Base-by-base conservation (phyloP, 352 stramenopile genomes). In the Globisporangium alternatum region DNA sequence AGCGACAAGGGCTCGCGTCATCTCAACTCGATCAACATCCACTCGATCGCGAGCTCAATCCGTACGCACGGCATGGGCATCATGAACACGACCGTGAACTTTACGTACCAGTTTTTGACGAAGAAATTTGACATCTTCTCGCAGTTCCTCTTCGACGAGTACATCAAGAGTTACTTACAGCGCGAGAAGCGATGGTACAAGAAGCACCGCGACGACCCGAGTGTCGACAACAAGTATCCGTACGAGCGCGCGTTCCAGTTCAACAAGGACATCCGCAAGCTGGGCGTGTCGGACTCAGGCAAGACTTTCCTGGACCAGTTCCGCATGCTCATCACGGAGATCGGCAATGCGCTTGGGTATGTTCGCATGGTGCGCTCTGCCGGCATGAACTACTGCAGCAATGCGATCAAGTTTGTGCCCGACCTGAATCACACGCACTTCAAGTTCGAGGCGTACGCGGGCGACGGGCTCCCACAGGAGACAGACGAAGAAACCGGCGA, bases 31-130 rank as follows among this genome's bases (percentile, higher is more conserved):
- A 95, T 98, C 48, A 97, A 93, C 67, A 96, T 98, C 48, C 86
- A 97, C 62, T 95, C 78, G 53, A 93, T 98, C 58, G 77, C 87
- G 17, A 91, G 83, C 56, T 97, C 88, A 5, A 91, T 98, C 48
- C 84, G 88, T 22, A 97, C 96, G n/a, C 96, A 98, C 65, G 96
- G 96, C 60, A 95, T 98, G 78, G 96, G 96, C 39, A 97, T 98
- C 67, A 86, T 98, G 71, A 98, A 97, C 72, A 98, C 91, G 13
- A 96, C 93, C 2, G 93, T 98, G 25, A 98, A 98, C 76, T 97
- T 97, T 60, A 97, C 92, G 62, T 98, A 98, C 69, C 91, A 98
- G 72, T 97, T 97, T 64, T 75, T 98, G 62, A 89, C 86, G 7
- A 91, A 95, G 57, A 96, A 97, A 65, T 93, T 95, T 44, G 85